Evolutionary conservation across 2,329 filamentous ascomycete genomes (phyloP).

Genomic region (Xylariaceae sp.): DNA sequence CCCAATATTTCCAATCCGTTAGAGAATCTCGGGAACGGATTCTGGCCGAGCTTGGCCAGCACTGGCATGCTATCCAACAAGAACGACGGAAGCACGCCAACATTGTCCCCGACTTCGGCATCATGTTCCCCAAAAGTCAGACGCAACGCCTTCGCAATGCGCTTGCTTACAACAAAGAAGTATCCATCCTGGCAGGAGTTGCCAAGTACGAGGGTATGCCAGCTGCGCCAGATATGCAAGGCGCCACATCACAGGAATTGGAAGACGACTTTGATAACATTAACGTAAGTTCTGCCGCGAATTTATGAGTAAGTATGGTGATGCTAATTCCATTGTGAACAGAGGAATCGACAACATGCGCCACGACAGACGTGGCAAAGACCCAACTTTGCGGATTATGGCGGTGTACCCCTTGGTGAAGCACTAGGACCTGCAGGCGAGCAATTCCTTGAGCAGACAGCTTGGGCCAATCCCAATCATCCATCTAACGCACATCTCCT

Average conservation of each 20-base stretch:
- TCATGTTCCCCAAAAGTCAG: slow-evolving; percentile 73
- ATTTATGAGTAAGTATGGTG: background rate
- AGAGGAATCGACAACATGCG: slow-evolving; percentile 30
- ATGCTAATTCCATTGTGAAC: slow-evolving; percentile 13
- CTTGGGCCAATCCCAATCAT: slow-evolving; percentile 89
- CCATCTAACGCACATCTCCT: slow-evolving; percentile 53
- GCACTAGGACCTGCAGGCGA: slow-evolving; percentile 68
- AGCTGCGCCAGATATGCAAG: slow-evolving; percentile 78
- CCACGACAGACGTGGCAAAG: slow-evolving; percentile 38
- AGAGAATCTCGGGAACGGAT: slow-evolving; percentile 78
- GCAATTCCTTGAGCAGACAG: slow-evolving; percentile 82
- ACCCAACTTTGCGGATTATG: slow-evolving; percentile 43
- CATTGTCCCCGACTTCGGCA: slow-evolving; percentile 74
- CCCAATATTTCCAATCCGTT: slow-evolving; percentile 84
- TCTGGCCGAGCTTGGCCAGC: slow-evolving; percentile 76
- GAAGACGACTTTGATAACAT: slow-evolving; percentile 88
- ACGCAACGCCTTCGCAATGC: slow-evolving; percentile 79
- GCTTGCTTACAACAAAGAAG: slow-evolving; percentile 89
- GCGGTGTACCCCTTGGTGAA: slow-evolving; percentile 44
- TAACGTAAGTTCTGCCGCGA: slow-evolving; percentile 60
- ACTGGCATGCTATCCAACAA: slow-evolving; percentile 90
- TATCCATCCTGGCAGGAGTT: slow-evolving; percentile 83
- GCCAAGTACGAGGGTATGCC: slow-evolving; percentile 97
- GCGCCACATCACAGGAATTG: slow-evolving; percentile 67
- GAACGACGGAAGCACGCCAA: slow-evolving; percentile 77